phyloP scores from a whole-genome alignment of 768 basidiomycete species.

The Baorangia bicolor region DNA sequence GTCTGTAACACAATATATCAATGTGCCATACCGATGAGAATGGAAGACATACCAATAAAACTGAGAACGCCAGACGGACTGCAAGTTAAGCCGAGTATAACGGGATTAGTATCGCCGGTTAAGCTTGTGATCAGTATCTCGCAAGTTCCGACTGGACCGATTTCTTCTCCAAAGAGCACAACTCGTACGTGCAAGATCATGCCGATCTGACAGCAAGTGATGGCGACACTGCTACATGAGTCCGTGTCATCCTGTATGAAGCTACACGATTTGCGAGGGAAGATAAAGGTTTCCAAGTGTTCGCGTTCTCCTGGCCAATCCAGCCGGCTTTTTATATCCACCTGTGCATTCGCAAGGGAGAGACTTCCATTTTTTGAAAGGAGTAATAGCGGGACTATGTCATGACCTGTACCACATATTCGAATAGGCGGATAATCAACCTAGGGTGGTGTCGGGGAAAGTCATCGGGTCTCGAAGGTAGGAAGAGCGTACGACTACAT shows the following conservation, averaged over 20 bases:
- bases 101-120: background rate
- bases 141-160: slow-evolving; percentile 16
- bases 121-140: slow-evolving; percentile 21
- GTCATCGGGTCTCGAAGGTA: slow-evolving; percentile 5
- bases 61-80: slow-evolving; percentile 50
- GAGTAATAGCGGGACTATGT: slow-evolving; percentile 30
- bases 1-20: slow-evolving; percentile 32
- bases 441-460: slow-evolving; percentile 32
- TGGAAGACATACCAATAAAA: slow-evolving; percentile 44
- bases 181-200: slow-evolving; percentile 23
- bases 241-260: slow-evolving; percentile 25
- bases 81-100: slow-evolving; percentile 21
- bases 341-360: slow-evolving; percentile 30
- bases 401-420: slow-evolving; percentile 34
- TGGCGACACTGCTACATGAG: slow-evolving; percentile 5
- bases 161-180: slow-evolving; percentile 18
- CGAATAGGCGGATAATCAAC: slow-evolving; percentile 41
- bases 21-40: background rate
- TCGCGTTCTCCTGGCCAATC: slow-evolving; percentile 27
- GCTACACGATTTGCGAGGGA: slow-evolving; percentile 26
- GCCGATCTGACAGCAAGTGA: slow-evolving; percentile 25
- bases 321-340: slow-evolving; percentile 25
- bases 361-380: slow-evolving; percentile 36
- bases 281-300: slow-evolving; percentile 32
- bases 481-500: slow-evolving; percentile 42